A percentile compares a stretch with the other conserved stretches of the same genome.
Conservation (phyloP, 805 yeast species). For the Lipomyces yamanashiensis region DNA sequence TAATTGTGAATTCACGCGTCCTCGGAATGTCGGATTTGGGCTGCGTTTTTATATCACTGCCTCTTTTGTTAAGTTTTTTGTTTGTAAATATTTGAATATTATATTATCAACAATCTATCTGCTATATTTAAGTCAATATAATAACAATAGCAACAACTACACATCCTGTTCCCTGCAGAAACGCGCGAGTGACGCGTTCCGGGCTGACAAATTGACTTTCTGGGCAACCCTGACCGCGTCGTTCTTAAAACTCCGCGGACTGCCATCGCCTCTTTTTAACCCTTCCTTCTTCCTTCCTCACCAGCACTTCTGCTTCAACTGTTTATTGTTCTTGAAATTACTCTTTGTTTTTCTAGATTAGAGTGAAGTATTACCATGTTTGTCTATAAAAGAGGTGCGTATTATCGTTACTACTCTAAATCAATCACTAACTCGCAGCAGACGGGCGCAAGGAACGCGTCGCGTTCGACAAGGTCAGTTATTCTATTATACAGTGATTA, state of each 20-base stretch:
- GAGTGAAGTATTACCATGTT: conserved; percentile 21
- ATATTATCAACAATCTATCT: background rate
- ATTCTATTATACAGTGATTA: background rate
- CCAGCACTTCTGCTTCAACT: background rate
- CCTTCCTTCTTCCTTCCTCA: background rate
- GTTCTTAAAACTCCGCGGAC: conserved; percentile 8
- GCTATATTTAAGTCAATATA: background rate
- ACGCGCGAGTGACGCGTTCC: conserved; percentile 11
- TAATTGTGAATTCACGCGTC: background rate
- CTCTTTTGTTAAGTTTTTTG: background rate
- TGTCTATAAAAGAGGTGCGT: conserved; percentile 39
- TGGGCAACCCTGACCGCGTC: conserved; percentile 4
- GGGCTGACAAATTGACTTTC: background rate
- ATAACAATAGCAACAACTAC: background rate
- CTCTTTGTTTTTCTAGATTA: background rate
- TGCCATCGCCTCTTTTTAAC: background rate
- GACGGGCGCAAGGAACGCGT: conserved; percentile 92
- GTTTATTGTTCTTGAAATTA: no score
- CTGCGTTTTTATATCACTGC: background rate
- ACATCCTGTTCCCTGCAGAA: background rate
- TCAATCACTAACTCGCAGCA: conserved; percentile 37
- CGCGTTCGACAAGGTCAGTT: conserved; percentile 65
- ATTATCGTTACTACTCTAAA: background rate
- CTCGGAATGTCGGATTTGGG: background rate
- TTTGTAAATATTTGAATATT: background rate